phyloP scores from a whole-genome alignment of 192 early-diverging fungal genomes.

The Backusella australiensis region DNA sequence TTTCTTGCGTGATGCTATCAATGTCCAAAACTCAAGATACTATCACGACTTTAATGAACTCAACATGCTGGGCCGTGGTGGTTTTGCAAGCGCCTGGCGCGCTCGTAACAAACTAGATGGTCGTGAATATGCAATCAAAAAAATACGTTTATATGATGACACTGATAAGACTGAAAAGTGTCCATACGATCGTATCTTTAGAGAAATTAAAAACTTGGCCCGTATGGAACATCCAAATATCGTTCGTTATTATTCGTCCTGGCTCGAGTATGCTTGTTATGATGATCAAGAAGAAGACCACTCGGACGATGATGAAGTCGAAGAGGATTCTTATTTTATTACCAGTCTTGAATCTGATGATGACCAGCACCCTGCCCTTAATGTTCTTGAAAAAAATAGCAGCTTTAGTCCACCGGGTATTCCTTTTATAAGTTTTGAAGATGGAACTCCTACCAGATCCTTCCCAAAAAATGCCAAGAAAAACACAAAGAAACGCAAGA shows the following conservation, averaged over 20 bases:
- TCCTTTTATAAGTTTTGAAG: slow-evolving; percentile 1
- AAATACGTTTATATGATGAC: slow-evolving; percentile 59
- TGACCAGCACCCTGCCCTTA: slow-evolving; percentile 17
- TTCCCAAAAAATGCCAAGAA: not conserved
- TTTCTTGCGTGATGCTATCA: slow-evolving; percentile 22
- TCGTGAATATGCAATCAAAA: slow-evolving; percentile 91
- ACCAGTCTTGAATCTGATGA: slow-evolving; percentile 4
- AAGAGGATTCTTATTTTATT: slow-evolving; percentile 20
- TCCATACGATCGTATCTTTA: slow-evolving; percentile 68
- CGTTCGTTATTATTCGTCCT: slow-evolving; percentile 88
- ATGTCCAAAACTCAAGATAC: slow-evolving; percentile 68
- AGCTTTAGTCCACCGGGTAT: not conserved
- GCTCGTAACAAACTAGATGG: slow-evolving; percentile 86
- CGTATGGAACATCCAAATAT: slow-evolving; percentile 87
- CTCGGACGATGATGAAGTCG: slow-evolving; percentile 21
- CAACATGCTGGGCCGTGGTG: slow-evolving; percentile 78
- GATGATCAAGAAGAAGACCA: slow-evolving; percentile 31
- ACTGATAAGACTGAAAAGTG: slow-evolving; percentile 20
- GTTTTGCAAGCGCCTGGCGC: slow-evolving; percentile 85
- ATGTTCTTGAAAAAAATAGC: not conserved
- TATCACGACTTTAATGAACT: slow-evolving; percentile 81
- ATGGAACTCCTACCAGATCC: not conserved
- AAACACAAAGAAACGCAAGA: not conserved
- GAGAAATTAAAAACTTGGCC: slow-evolving; percentile 91
- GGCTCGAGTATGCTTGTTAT: slow-evolving; percentile 67